A percentile compares a stretch with the other conserved stretches of the same genome.
Conservation (phyloP, 257 asterid species). For the Plantago ovata region DNA sequence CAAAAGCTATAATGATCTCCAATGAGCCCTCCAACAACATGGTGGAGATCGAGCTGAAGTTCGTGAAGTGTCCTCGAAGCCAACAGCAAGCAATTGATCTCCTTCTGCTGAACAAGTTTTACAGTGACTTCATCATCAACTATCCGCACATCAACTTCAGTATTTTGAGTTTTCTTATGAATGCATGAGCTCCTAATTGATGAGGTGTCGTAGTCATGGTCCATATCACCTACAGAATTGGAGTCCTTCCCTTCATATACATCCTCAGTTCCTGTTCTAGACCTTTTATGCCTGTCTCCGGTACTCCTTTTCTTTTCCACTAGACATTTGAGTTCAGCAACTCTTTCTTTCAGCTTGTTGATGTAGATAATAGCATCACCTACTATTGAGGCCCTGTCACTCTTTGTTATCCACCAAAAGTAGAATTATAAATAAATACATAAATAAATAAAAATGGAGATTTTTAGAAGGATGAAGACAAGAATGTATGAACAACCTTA, state of each 20-base stretch:
- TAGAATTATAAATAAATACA: too few relatives aligned
- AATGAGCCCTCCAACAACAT: slow-evolving; percentile 90
- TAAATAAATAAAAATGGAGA: background rate
- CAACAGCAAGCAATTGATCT: slow-evolving; percentile 62
- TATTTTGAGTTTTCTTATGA: slow-evolving; percentile 69
- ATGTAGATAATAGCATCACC: slow-evolving; percentile 55
- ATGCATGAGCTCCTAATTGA: slow-evolving; percentile 83
- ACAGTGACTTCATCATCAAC: slow-evolving; percentile 79
- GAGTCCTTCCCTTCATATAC: slow-evolving; percentile 30
- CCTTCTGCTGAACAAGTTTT: slow-evolving; percentile 86
- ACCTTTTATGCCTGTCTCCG: slow-evolving; percentile 63
- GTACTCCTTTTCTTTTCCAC: slow-evolving; percentile 72
- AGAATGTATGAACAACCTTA: background rate
- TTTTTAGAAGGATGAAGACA: background rate
- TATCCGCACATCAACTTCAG: slow-evolving; percentile 82
- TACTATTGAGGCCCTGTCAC: slow-evolving; percentile 63
- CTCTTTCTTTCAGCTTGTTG: slow-evolving; percentile 61
- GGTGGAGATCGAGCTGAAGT: slow-evolving; percentile 79
- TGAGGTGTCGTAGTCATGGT: slow-evolving; percentile 40
- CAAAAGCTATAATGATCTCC: slow-evolving; percentile 82
- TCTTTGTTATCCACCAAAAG: slow-evolving; percentile 24
- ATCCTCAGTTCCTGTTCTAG: slow-evolving; percentile 31
- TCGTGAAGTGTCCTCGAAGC: slow-evolving; percentile 82
- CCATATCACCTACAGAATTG: slow-evolving; percentile 40
- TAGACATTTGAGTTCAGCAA: slow-evolving; percentile 41